phyloP scores from a whole-genome alignment of 2,329 filamentous ascomycete species.

The Daldinia sp. region DNA sequence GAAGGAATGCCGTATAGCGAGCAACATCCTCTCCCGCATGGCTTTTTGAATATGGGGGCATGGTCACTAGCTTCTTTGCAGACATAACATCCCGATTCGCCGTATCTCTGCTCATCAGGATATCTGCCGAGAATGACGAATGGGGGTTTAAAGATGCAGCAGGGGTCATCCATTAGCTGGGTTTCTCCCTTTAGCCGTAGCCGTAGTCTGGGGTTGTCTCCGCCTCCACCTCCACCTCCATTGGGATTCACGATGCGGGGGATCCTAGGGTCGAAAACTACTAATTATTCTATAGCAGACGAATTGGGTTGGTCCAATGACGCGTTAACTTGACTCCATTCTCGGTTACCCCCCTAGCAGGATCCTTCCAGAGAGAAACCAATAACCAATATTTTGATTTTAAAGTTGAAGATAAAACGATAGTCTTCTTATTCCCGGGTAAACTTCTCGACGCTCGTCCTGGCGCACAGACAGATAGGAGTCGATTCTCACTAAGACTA shows the following conservation, averaged over 20 bases:
- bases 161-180: constrained; percentile 19
- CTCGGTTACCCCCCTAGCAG: background rate
- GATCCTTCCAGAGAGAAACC: constrained; percentile 5
- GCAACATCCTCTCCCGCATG: background rate
- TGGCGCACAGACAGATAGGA: constrained; percentile 1
- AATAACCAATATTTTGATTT: background rate
- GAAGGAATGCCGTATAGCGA: constrained; percentile 13
- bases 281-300: background rate
- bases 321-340: background rate
- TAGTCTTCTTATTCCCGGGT: constrained; percentile 26
- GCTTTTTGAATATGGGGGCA: background rate
- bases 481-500: background rate
- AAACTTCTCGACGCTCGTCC: constrained; percentile 16
- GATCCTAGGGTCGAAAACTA: constrained; percentile 27
- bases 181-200: constrained; percentile 36
- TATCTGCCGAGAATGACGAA: constrained; percentile 32
- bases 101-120: background rate
- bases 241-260: constrained; percentile 21
- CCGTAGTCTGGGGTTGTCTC: constrained; percentile 34
- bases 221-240: constrained; percentile 25
- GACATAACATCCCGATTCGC: too few species aligned
- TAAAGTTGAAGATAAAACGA: background rate
- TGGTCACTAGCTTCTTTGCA: background rate
- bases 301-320: background rate
- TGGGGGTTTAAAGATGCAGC: constrained; percentile 9